phyloP scores from a whole-genome alignment of 805 yeast species.

The Nakazawaea wickerhamii region DNA sequence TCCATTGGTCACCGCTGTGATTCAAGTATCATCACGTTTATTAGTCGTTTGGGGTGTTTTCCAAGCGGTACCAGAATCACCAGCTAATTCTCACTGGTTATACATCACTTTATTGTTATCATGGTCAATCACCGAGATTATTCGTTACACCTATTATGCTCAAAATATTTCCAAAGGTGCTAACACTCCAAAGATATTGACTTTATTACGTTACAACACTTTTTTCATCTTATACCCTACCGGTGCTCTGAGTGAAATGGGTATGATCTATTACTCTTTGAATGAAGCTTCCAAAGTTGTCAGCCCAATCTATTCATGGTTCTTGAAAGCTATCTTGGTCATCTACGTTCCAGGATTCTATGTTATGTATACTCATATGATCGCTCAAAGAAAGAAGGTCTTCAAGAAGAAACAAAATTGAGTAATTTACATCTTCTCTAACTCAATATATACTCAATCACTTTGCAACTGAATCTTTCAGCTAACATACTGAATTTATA shows the following conservation, averaged over 20 bases:
- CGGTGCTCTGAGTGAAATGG: conserved; percentile 84
- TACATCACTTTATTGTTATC: conserved; percentile 69
- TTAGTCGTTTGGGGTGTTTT: conserved; percentile 80
- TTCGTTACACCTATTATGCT: conserved; percentile 86
- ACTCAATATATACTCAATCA: no score
- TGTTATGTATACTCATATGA: conserved; percentile 80
- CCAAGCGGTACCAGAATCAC: conserved; percentile 65
- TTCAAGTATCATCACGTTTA: conserved; percentile 84
- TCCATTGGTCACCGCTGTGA: conserved; percentile 74
- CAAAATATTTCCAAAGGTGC: conserved; percentile 48
- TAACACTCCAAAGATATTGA: conserved; percentile 51
- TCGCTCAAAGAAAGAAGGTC: conserved; percentile 79
- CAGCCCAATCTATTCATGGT: conserved; percentile 47
- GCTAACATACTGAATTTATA: background rate
- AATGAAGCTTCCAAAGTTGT: conserved; percentile 54
- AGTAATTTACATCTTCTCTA: background rate
- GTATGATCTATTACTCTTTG: conserved; percentile 64
- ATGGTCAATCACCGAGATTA: conserved; percentile 93
- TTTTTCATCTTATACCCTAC: conserved; percentile 82
- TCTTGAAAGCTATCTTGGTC: conserved; percentile 51
- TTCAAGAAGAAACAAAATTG: conserved; percentile 35
- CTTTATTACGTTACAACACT: conserved; percentile 75
- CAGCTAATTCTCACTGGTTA: conserved; percentile 52
- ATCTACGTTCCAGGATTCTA: conserved; percentile 86
- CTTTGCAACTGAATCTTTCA: no score